Evolutionary conservation across 2,329 filamentous ascomycete species (phyloP).

Genomic region (Hortaea sp.): DNA sequence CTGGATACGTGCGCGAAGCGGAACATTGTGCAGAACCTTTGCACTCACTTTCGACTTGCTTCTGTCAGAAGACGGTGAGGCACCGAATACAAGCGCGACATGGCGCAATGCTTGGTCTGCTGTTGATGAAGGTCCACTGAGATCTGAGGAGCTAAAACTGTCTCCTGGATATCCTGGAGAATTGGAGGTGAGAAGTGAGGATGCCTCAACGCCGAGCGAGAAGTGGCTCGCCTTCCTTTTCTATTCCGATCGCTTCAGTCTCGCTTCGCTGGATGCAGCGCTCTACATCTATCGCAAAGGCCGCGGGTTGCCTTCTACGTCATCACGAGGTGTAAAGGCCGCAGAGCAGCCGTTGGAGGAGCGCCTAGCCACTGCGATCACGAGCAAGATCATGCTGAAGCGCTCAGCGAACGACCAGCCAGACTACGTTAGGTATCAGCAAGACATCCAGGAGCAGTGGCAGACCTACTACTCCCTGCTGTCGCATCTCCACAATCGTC

Average conservation of each 20-base stretch:
- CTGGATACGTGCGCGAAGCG: slow-evolving; percentile 45
- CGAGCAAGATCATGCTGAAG: slow-evolving; percentile 56
- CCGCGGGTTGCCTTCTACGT: slow-evolving; percentile 30
- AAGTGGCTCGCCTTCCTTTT: slow-evolving; percentile 81
- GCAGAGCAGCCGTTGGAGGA: slow-evolving; percentile 57
- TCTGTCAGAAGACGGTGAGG: slow-evolving; percentile 43
- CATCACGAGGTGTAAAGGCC: slow-evolving; percentile 31
- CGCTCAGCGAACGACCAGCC: slow-evolving; percentile 53
- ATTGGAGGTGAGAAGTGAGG: slow-evolving; percentile 16
- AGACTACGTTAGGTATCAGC: slow-evolving; percentile 66
- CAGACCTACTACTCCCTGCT: slow-evolving; percentile 78
- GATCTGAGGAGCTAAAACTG: slow-evolving; percentile 30
- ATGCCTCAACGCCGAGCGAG: slow-evolving; percentile 39
- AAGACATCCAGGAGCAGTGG: slow-evolving; percentile 75
- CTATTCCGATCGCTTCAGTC: slow-evolving; percentile 71
- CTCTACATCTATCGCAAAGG: slow-evolving; percentile 70
- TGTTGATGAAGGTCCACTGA: slow-evolving; percentile 33
- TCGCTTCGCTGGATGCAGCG: slow-evolving; percentile 71
- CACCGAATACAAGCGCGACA: slow-evolving; percentile 49
- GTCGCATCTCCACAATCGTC: slow-evolving; percentile 73
- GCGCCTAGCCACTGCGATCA: slow-evolving; percentile 62
- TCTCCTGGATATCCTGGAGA: slow-evolving; percentile 29
- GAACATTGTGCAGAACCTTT: slow-evolving; percentile 52
- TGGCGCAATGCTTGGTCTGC: slow-evolving; percentile 52
- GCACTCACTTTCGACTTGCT: slow-evolving; percentile 60